phyloP scores from a whole-genome alignment of 108 stramenopile species.

The Pseudonitzschia pungens region DNA sequence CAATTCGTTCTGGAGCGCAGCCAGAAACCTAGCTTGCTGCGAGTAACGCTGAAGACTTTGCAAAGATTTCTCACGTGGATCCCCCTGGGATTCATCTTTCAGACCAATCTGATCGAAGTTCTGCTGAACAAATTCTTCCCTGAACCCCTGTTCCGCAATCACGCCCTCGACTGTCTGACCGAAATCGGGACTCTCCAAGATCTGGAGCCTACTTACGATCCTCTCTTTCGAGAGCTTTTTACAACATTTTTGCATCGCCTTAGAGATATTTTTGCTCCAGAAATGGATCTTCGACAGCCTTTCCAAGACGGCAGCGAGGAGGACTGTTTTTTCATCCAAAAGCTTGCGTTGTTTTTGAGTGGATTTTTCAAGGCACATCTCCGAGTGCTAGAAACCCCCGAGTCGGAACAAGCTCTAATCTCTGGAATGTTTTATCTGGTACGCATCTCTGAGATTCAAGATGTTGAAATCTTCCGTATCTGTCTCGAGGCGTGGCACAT shows the following conservation, averaged over 20 bases:
- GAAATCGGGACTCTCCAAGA: constrained; percentile 94
- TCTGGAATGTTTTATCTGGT: constrained; percentile 94
- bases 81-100: constrained; percentile 97
- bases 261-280: constrained; percentile 77
- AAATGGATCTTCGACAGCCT: constrained; percentile 78
- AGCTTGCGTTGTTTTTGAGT: constrained; percentile 92
- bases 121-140: constrained; percentile 94
- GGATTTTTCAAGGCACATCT: constrained; percentile 93
- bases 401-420: constrained; percentile 81
- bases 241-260: constrained; percentile 77
- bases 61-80: constrained; percentile 99
- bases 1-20: constrained; percentile 93
- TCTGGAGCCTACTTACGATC: constrained; percentile 90
- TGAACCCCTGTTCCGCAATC: constrained; percentile 86
- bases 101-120: constrained; percentile 88
- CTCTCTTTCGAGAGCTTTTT: constrained; percentile 85
- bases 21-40: constrained; percentile 77
- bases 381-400: constrained; percentile 82
- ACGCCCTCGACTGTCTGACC: constrained; percentile 95
- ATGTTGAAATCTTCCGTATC: constrained; percentile 98
- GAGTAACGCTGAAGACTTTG: constrained; percentile 92
- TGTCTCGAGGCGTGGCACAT: constrained; percentile 98
- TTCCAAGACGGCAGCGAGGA: constrained; percentile 91
- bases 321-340: constrained; percentile 93
- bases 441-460: constrained; percentile 91